A percentile compares a stretch with the other conserved stretches of the same genome.
Evolutionary conservation across 805 yeast species (phyloP).

Genomic region (Priceomyces castillae): DNA sequence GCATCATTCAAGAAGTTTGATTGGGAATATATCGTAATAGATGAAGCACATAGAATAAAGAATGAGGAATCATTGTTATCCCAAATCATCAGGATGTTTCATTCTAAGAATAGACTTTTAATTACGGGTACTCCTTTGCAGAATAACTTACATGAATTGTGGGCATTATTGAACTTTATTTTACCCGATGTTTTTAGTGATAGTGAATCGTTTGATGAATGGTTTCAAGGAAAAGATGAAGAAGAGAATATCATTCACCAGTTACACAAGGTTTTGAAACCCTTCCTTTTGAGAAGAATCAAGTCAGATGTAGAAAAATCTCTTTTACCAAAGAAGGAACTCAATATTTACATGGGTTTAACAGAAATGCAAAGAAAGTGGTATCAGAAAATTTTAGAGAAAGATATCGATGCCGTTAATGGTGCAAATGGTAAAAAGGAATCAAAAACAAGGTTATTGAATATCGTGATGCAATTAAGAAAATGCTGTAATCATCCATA

Average conservation of each 20-base stretch:
- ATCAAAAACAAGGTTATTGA: conserved; percentile 69
- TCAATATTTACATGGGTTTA: conserved; percentile 72
- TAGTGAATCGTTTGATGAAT: conserved; percentile 68
- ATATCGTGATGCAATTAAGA: conserved; percentile 81
- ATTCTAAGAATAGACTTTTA: conserved; percentile 64
- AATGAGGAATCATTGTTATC: conserved; percentile 72
- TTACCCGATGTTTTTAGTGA: conserved; percentile 78
- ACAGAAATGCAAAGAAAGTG: conserved; percentile 75
- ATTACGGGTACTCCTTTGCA: conserved; percentile 84
- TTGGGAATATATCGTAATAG: conserved; percentile 77
- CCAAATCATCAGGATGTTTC: conserved; percentile 70
- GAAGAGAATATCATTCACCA: conserved; percentile 61
- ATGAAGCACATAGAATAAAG: conserved; percentile 81
- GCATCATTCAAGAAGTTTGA: conserved; percentile 60
- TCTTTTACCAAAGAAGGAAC: conserved; percentile 69
- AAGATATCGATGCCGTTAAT: conserved; percentile 81
- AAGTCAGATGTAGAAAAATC: conserved; percentile 82
- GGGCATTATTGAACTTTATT: conserved; percentile 77
- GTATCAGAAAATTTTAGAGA: conserved; percentile 74
- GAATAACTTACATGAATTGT: conserved; percentile 73
- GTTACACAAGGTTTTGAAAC: conserved; percentile 71
- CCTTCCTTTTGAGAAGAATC: conserved; percentile 72
- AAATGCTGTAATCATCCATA: conserved; percentile 87
- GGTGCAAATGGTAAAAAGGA: conserved; percentile 77
- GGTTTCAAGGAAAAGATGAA: conserved; percentile 48